Evolutionary conservation across 2,329 filamentous ascomycete genomes (phyloP).

Genomic region (Pyrenochaeta sp.): DNA sequence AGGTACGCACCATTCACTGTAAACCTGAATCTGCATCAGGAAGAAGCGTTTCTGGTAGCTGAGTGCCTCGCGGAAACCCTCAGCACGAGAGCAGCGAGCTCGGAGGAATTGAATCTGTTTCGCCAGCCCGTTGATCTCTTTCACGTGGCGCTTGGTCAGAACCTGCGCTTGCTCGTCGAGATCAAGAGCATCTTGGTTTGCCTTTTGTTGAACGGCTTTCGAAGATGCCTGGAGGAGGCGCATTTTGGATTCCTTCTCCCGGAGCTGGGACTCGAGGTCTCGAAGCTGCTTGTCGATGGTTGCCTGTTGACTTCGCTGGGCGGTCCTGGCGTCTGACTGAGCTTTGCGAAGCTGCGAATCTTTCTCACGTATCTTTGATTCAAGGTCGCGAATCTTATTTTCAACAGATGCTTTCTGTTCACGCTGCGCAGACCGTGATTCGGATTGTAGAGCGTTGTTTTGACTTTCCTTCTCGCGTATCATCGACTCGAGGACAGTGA

Average conservation of each 20-base stretch:
- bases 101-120: constrained; percentile 93
- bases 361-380: constrained; percentile 37
- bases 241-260: constrained; percentile 36
- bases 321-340: constrained; percentile 35
- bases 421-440: constrained; percentile 65
- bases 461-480: constrained; percentile 48
- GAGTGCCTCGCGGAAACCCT: constrained; percentile 78
- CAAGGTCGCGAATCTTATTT: constrained; percentile 59
- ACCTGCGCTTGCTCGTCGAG: constrained; percentile 61
- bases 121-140: constrained; percentile 80
- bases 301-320: constrained; percentile 51
- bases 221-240: constrained; percentile 36
- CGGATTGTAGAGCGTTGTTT: constrained; percentile 23
- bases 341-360: constrained; percentile 37
- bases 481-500: constrained; percentile 49
- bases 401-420: constrained; percentile 50
- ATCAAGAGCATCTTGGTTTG: constrained; percentile 38
- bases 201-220: constrained; percentile 38
- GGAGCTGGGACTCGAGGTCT: constrained; percentile 29
- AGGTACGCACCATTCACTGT: constrained; percentile 82
- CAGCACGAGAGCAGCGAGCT: constrained; percentile 80
- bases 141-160: constrained; percentile 73
- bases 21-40: constrained; percentile 78
- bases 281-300: constrained; percentile 59
- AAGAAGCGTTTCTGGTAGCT: constrained; percentile 89